A percentile compares a stretch with the other conserved stretches of the same genome.
Conservation (phyloP, 1,139 yeast species). For the Scheffersomyces quercinus region DNA sequence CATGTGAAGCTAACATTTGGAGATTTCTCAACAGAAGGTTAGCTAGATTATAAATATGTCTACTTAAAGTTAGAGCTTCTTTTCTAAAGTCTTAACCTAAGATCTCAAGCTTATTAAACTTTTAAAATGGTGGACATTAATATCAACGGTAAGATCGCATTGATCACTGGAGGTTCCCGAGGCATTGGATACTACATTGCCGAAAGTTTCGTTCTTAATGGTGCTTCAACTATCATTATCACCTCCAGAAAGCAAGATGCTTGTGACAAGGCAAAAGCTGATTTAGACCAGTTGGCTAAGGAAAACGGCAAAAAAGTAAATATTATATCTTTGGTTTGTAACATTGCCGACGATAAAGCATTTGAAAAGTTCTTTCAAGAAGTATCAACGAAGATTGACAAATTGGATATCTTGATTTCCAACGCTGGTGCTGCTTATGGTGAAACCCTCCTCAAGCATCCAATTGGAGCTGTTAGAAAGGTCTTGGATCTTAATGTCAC, state of each 20-base stretch:
- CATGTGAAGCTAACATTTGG: no score
- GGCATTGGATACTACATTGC: conserved; percentile 75
- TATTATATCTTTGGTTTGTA: conserved; percentile 60
- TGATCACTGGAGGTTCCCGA: conserved; percentile 78
- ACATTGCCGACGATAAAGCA: conserved; percentile 55
- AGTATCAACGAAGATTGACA: conserved; percentile 40
- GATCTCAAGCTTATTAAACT: no score
- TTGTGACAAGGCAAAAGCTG: conserved; percentile 57
- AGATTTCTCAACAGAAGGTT: no score
- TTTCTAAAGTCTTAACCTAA: no score
- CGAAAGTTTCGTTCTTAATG: conserved; percentile 61
- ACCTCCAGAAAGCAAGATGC: conserved; percentile 67
- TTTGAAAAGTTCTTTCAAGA: conserved; percentile 46
- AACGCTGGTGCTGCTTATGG: conserved; percentile 89
- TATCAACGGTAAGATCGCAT: conserved; percentile 66
- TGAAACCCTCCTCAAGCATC: conserved; percentile 60
- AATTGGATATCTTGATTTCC: conserved; percentile 66
- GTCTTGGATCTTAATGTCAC: conserved; percentile 65
- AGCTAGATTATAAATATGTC: no score
- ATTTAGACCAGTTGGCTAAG: conserved; percentile 49
- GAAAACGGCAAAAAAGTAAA: conserved; percentile 42
- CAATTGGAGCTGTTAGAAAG: conserved; percentile 62
- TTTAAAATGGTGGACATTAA: no score
- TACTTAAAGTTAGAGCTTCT: no score
- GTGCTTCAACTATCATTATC: conserved; percentile 63